Evolutionary conservation across 345 rosid genomes (phyloP).

Genomic region (Lagerstroemia speciosa): DNA sequence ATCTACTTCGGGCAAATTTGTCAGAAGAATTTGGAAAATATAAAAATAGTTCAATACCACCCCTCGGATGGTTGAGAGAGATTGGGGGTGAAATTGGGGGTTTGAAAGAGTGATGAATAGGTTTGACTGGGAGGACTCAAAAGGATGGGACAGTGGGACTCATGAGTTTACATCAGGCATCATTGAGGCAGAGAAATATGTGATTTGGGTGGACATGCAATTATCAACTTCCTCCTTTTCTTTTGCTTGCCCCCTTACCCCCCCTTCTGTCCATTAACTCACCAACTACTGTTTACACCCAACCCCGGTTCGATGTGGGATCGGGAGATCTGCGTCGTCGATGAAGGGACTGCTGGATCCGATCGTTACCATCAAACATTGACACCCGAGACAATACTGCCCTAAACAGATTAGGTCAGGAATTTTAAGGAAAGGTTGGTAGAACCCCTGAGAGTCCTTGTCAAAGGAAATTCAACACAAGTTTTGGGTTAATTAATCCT

Average conservation of each 20-base stretch:
- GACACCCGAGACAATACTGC: neutral
- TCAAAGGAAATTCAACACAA: no score
- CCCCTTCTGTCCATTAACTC: conserved; percentile 5
- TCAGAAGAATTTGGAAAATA: no score
- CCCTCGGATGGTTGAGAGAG: no score
- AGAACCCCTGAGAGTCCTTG: no score
- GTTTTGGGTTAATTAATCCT: no score
- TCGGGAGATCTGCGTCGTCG: no score
- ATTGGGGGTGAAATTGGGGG: neutral
- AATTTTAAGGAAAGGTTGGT: no score
- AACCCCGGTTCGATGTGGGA: conserved; percentile 15
- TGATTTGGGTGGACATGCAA: conserved; percentile 23
- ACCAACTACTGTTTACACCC: conserved; percentile 11
- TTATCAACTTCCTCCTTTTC: conserved; percentile 1
- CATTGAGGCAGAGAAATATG: conserved; percentile 26
- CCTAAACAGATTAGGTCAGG: no score
- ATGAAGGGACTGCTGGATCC: conserved; percentile 5
- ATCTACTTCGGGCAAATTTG: no score
- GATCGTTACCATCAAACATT: conserved; percentile 17
- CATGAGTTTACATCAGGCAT: conserved; percentile 22
- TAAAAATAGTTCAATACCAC: no score
- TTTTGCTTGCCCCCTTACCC: conserved; percentile 6
- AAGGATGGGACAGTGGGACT: conserved; percentile 13
- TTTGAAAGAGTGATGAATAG: conserved; percentile 5
- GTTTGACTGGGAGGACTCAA: conserved; percentile 13